Conservation (phyloP, 1,284 basidiomycete genomes). For the Tilletiaria anomala region DNA sequence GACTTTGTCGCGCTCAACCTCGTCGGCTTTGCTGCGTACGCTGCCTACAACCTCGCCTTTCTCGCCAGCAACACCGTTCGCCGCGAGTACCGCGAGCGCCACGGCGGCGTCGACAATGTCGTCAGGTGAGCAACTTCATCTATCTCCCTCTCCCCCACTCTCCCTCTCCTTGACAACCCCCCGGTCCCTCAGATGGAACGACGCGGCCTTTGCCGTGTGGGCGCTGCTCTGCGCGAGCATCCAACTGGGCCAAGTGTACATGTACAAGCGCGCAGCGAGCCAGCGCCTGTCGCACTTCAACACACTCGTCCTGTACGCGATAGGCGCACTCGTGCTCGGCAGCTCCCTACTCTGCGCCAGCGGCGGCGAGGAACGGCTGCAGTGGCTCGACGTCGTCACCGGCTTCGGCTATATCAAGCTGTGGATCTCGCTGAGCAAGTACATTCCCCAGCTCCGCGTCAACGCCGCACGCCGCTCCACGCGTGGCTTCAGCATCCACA, state of each 20-base stretch:
- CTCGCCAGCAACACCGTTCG: slow-evolving; percentile 11
- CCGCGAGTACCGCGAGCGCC: slow-evolving; percentile 12
- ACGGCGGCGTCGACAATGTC: slow-evolving; percentile 14
- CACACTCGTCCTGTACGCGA: too few relatives aligned
- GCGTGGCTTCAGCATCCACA: slow-evolving; percentile 39
- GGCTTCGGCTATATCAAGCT: slow-evolving; percentile 39
- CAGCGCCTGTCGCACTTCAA: too few relatives aligned
- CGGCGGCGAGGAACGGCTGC: too few relatives aligned
- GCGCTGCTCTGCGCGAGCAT: slow-evolving; percentile 10
- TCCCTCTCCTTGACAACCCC: too few relatives aligned
- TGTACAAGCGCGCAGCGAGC: too few relatives aligned
- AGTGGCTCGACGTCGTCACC: slow-evolving; percentile 14
- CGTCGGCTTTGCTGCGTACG: slow-evolving; percentile 21
- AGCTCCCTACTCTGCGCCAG: too few relatives aligned
- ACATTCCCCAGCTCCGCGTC: slow-evolving; percentile 32
- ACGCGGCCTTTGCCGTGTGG: slow-evolving; percentile 17
- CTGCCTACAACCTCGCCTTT: slow-evolving; percentile 15
- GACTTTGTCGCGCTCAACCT: slow-evolving; percentile 29
- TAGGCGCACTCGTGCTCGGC: too few relatives aligned
- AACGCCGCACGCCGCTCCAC: slow-evolving; percentile 38
- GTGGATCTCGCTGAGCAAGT: slow-evolving; percentile 37
- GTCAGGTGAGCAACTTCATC: too few relatives aligned
- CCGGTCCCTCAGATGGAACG: too few relatives aligned
- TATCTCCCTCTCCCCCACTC: too few relatives aligned
- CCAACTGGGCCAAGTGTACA: slow-evolving; percentile 4